Conservation (phyloP, 2,329 filamentous ascomycete species). For the Nemania sp. region DNA sequence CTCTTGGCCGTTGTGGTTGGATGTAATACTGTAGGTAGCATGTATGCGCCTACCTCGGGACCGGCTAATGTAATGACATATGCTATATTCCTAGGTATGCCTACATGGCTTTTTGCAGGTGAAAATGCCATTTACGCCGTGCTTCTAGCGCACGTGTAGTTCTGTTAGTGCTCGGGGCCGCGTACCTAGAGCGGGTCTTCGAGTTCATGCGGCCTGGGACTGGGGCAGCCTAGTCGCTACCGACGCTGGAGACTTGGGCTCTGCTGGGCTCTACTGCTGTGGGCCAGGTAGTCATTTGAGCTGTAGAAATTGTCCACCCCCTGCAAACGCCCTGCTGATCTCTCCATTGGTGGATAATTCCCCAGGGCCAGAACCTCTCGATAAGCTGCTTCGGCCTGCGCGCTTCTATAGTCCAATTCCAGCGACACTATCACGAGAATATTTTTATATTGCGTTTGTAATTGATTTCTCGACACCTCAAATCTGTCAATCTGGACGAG, state of each 20-base stretch:
- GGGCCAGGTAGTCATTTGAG: slow-evolving; percentile 32
- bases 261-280: neutral
- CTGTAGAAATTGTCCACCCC: slow-evolving; percentile 28
- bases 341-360: slow-evolving; percentile 38
- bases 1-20: no score
- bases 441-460: slow-evolving; percentile 13
- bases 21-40: no score
- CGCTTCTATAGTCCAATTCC: slow-evolving; percentile 3
- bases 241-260: neutral
- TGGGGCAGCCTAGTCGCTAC: neutral
- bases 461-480: slow-evolving; percentile 10
- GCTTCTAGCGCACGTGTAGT: neutral
- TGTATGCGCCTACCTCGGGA: neutral
- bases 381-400: slow-evolving; percentile 1
- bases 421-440: slow-evolving; percentile 8
- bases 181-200: slow-evolving; percentile 5
- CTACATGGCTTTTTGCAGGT: neutral
- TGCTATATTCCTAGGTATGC: neutral
- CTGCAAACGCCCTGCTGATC: slow-evolving; percentile 25
- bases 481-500: neutral
- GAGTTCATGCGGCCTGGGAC: slow-evolving; percentile 4
- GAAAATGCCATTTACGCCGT: slow-evolving; percentile 6
- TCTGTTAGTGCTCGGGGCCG: slow-evolving; percentile 15
- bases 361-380: slow-evolving; percentile 28
- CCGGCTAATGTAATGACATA: slow-evolving; percentile 13